These are phyloP conservation scores for Thelonectria discophora DNA, from an alignment of 2,329 filamentous ascomycete genomes.

Conservation along the genomic window DNA sequence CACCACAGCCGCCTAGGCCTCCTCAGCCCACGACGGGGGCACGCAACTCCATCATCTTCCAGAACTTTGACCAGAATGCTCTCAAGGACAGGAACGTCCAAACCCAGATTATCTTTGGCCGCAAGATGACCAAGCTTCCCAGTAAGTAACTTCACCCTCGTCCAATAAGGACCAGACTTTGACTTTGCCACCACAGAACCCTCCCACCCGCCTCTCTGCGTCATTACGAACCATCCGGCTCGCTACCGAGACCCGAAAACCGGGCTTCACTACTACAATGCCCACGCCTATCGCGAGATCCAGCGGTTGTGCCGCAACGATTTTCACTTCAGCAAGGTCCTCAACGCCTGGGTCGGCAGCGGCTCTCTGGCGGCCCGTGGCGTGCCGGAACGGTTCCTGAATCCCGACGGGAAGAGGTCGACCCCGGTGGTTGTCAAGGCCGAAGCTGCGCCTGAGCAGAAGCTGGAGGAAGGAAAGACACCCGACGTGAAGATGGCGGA, in stretches of 20 bases:
- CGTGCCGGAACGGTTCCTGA: conserved; percentile 79
- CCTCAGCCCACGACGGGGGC: conserved; percentile 53
- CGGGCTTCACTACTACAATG: conserved; percentile 81
- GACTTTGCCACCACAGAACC: conserved; percentile 52
- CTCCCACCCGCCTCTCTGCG: conserved; percentile 68
- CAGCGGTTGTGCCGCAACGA: conserved; percentile 76
- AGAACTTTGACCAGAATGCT: conserved; percentile 66
- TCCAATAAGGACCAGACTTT: conserved; percentile 5
- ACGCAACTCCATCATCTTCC: conserved; percentile 66
- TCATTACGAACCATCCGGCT: conserved; percentile 83
- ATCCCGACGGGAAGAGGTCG: conserved; percentile 47
- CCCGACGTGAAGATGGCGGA: conserved; percentile 17
- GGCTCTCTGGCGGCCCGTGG: conserved; percentile 72
- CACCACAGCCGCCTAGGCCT: conserved; percentile 32
- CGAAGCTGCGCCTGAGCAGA: conserved; percentile 22
- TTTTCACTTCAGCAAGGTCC: conserved; percentile 81
- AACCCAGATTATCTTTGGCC: conserved; percentile 66
- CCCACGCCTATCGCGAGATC: conserved; percentile 83
- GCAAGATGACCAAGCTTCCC: conserved; percentile 65
- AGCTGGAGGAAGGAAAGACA: conserved; percentile 20
- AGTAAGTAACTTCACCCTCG: conserved; percentile 52
- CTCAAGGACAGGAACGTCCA: conserved; percentile 66
- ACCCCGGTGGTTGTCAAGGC: conserved; percentile 30
- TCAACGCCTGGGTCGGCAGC: conserved; percentile 85
- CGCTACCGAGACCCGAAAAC: conserved; percentile 87